phyloP scores from a whole-genome alignment of 2,329 filamentous ascomycete genomes.

The Zymoseptoria crescenta region DNA sequence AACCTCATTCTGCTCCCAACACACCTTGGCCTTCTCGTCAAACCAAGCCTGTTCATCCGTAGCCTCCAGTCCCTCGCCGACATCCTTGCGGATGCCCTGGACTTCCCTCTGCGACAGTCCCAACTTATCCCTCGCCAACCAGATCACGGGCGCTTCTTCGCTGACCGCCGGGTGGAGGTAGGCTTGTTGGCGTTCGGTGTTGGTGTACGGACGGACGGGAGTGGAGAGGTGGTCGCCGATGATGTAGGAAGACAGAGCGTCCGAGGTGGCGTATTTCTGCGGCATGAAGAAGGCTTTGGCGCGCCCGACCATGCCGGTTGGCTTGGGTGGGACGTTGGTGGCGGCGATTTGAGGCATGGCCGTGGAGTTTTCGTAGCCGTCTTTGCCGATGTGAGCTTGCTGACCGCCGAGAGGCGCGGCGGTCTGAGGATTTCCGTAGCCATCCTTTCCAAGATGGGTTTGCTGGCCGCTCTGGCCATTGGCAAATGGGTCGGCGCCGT shows the following conservation, averaged over 20 bases:
- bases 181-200: constrained; percentile 32
- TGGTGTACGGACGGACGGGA: constrained; percentile 24
- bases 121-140: constrained; percentile 38
- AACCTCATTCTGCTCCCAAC: constrained; percentile 34
- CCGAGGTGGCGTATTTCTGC: constrained; percentile 2
- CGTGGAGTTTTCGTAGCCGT: constrained; percentile 4
- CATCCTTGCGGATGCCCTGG: constrained; percentile 31
- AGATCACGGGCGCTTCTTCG: constrained; percentile 34
- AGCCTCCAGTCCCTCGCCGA: constrained; percentile 23
- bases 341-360: constrained; percentile 5
- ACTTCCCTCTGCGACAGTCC: constrained; percentile 29
- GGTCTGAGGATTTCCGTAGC: neutral
- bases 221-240: constrained; percentile 19
- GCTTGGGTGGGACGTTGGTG: constrained; percentile 1
- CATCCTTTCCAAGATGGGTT: constrained; percentile 10
- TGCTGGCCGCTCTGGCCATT: neutral
- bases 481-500: neutral
- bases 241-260: constrained; percentile 7
- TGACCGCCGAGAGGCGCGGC: neutral
- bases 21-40: constrained; percentile 38
- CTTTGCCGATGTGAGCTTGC: constrained; percentile 3
- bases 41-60: constrained; percentile 40
- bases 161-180: constrained; percentile 40
- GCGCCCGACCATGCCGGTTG: constrained; percentile 10
- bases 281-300: constrained; percentile 20